Conservation (phyloP, 2,329 filamentous ascomycete genomes). For the Colletotrichum sojae region DNA sequence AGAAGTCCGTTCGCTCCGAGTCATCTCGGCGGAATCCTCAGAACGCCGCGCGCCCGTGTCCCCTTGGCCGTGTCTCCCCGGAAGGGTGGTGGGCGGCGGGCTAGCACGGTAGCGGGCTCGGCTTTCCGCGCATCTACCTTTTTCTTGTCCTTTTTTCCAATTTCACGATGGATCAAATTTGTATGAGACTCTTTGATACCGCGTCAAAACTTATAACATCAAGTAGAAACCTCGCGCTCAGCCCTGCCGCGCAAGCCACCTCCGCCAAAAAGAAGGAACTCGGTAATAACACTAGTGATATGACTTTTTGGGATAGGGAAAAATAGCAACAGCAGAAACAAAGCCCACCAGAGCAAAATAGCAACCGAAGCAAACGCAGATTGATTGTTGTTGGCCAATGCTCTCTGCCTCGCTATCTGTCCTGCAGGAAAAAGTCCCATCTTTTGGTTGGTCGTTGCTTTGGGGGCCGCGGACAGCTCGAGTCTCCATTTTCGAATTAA, state of each 20-base stretch:
- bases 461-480: conserved; percentile 11
- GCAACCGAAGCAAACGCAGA: conserved; percentile 16
- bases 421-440: not conserved
- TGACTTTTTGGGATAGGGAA: not conserved
- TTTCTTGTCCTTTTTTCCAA: too few species aligned
- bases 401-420: not conserved
- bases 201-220: not conserved
- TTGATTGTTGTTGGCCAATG: conserved; percentile 19
- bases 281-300: not conserved
- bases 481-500: conserved; percentile 15
- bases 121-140: not conserved
- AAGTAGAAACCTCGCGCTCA: conserved; percentile 9
- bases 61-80: not conserved
- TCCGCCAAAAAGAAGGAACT: not conserved
- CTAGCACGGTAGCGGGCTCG: not conserved
- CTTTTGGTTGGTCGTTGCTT: conserved; percentile 7
- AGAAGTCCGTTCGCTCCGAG: not conserved
- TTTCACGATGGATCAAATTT: conserved; percentile 13
- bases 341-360: conserved; percentile 1
- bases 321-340: conserved; percentile 21
- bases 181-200: not conserved
- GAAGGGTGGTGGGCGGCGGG: not conserved
- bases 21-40: conserved; percentile 19
- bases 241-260: not conserved
- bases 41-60: not conserved